phyloP scores from a whole-genome alignment of 345 rosid genomes.

The Acer saccharum region DNA sequence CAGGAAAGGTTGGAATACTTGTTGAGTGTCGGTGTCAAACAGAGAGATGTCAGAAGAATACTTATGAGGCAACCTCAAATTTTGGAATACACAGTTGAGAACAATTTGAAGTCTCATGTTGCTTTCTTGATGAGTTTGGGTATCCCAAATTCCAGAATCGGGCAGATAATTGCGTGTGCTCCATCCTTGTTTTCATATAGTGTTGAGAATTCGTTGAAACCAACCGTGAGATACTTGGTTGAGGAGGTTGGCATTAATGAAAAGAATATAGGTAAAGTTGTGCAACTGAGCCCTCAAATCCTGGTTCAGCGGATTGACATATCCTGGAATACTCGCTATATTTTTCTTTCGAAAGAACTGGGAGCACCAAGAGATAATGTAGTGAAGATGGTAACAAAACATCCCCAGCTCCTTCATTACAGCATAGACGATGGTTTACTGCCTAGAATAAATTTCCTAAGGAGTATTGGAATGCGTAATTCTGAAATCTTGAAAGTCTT shows the following conservation, averaged over 20 bases:
- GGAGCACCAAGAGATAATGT: slow-evolving; percentile 91
- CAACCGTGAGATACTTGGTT: slow-evolving; percentile 89
- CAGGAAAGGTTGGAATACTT: slow-evolving; percentile 87
- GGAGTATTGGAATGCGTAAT: slow-evolving; percentile 85
- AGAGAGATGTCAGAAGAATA: slow-evolving; percentile 77
- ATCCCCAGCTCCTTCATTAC: slow-evolving; percentile 95
- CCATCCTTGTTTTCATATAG: slow-evolving; percentile 91
- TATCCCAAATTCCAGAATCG: slow-evolving; percentile 76
- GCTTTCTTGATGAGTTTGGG: slow-evolving; percentile 78
- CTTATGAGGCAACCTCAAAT: slow-evolving; percentile 95
- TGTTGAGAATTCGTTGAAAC: slow-evolving; percentile 84
- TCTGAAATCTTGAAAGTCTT: slow-evolving; percentile 90
- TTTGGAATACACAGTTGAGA: slow-evolving; percentile 84
- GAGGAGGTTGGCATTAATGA: slow-evolving; percentile 94
- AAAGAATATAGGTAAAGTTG: slow-evolving; percentile 75
- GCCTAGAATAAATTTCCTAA: slow-evolving; percentile 89
- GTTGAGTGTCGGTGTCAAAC: slow-evolving; percentile 86
- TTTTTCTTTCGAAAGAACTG: slow-evolving; percentile 84
- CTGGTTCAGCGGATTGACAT: slow-evolving; percentile 91
- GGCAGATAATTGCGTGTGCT: slow-evolving; percentile 75
- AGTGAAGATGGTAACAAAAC: slow-evolving; percentile 91
- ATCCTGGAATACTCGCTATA: slow-evolving; percentile 87
- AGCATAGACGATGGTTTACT: slow-evolving; percentile 89
- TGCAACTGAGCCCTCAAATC: slow-evolving; percentile 94
- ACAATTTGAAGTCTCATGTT: slow-evolving; percentile 76